Base-by-base conservation (phyloP, 2,329 filamentous ascomycete species). In the Laburnicola sp. region DNA sequence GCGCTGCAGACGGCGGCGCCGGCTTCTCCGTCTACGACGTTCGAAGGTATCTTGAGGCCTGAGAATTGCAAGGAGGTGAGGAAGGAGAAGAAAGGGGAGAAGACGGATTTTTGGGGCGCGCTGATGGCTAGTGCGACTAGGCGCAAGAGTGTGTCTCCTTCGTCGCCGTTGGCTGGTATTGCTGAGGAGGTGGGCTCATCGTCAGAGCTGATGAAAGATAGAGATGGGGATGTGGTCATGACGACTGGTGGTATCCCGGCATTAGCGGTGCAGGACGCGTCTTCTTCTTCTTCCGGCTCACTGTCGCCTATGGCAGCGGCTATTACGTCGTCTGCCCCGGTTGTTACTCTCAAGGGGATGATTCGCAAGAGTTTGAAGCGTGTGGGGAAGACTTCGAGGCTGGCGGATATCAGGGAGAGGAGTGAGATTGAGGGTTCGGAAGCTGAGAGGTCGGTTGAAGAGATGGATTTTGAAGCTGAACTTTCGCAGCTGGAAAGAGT, bases 41-140 rank as follows among this genome's bases (percentile, higher is more conserved):
- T 59, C 8, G 59, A 65, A 44, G 57, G 52, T 11, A 58, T 56
- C 8, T 42, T 62, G 39, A 59, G 52, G 36, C 38, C 36, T 2
- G 58, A 58, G 40, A 57, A 58, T 38, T 43, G 32, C 49, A 47
- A 48, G 44, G 50, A 21, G 11, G 22, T 34, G 22, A 53, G 34
- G 39, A 42, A 45, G 21, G 25, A 36, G 22, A 41, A 51, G 11
- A 54, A 61, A n/a, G 30, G 6, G 2, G 56, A 58, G 4, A 64
- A 60, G 30, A 42, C 45, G 3, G 54, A 58, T 11, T 60, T 70
- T 43, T 70, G 65, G 66, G 51, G 54, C 10, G 54, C 60, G 9
- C 45, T 71, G 2, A 23, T 66, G 0, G 66, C 60, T 10, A 67
- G 63, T 22, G 60, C 64, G n/a, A 63, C 61, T 32, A 52, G 62